Percentiles rank a stretch among this genome's conserved stretches.
These are phyloP conservation scores for Chaetomidium leptoderma DNA, from an alignment of 495 filamentous ascomycete species.

Conservation along the genomic window DNA sequence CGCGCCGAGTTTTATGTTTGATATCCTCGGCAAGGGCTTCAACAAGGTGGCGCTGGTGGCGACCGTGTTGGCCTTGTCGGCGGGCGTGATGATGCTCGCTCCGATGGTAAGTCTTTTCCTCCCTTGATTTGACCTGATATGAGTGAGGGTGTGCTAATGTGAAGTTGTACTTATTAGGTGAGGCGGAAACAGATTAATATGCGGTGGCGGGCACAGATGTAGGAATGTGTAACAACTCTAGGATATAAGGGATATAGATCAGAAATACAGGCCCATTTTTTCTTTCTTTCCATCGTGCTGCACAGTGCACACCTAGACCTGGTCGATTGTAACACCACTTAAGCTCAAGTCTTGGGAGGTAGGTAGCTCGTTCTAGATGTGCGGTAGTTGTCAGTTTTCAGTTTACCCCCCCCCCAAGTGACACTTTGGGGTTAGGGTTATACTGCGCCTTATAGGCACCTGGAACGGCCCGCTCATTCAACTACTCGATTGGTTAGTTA, in stretches of 20 bases:
- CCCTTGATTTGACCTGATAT: not conserved
- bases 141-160: slow-evolving; percentile 10
- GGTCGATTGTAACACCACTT: too few species aligned
- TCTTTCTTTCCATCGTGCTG: too few species aligned
- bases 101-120: slow-evolving; percentile 67
- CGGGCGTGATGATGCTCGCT: slow-evolving; percentile 69
- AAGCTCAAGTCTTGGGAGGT: too few species aligned
- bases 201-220: slow-evolving; percentile 25
- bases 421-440: not conserved
- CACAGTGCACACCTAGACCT: too few species aligned
- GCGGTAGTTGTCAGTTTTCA: too few species aligned
- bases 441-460: not conserved
- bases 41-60: slow-evolving; percentile 77
- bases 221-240: slow-evolving; percentile 1
- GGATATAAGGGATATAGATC: not conserved
- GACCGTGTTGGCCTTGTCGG: slow-evolving; percentile 72
- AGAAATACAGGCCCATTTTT: not conserved
- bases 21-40: slow-evolving; percentile 89
- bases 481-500: not conserved
- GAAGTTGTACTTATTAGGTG: slow-evolving; percentile 19
- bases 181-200: slow-evolving; percentile 28
- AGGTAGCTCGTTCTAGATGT: too few species aligned
- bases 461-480: not conserved
- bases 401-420: too few species aligned
- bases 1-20: slow-evolving; percentile 80